Percentiles rank a stretch among this genome's conserved stretches.
phyloP scores from a whole-genome alignment of 352 stramenopile species.

The Aphanomyces cochlioides region DNA sequence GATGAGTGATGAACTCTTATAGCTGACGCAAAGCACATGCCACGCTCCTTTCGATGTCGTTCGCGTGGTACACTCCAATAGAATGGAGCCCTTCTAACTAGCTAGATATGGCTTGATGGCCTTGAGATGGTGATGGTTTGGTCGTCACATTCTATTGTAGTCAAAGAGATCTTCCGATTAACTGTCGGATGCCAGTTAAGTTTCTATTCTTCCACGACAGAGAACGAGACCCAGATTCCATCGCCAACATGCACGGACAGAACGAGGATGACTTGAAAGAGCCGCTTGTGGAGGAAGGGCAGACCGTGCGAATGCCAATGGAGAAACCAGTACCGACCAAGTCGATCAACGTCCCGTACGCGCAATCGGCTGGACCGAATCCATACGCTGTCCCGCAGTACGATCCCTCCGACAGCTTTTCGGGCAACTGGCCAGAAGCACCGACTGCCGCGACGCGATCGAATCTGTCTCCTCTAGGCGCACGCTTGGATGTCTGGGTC shows the following conservation, averaged over 20 bases:
- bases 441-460: constrained; percentile 38
- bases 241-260: constrained; percentile 48
- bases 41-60: too few relatives aligned
- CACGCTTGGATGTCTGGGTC: constrained; percentile 73
- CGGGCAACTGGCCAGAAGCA: constrained; percentile 38
- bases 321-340: constrained; percentile 50
- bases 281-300: constrained; percentile 48
- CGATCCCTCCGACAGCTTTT: constrained; percentile 54
- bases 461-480: constrained; percentile 37
- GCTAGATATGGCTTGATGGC: too few relatives aligned
- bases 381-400: constrained; percentile 80
- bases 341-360: constrained; percentile 44
- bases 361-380: constrained; percentile 55
- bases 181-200: too few relatives aligned
- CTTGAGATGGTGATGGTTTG: too few relatives aligned
- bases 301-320: constrained; percentile 37
- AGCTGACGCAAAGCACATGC: too few relatives aligned
- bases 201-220: too few relatives aligned
- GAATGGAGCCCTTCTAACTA: too few relatives aligned
- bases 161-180: too few relatives aligned
- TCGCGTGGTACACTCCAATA: too few relatives aligned
- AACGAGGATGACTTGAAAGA: constrained; percentile 71
- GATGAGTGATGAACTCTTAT: too few relatives aligned
- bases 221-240: too few relatives aligned
- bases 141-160: too few relatives aligned